phyloP scores from a whole-genome alignment of 1,139 yeast genomes.

The Saccharomycopsis hybrid region DNA sequence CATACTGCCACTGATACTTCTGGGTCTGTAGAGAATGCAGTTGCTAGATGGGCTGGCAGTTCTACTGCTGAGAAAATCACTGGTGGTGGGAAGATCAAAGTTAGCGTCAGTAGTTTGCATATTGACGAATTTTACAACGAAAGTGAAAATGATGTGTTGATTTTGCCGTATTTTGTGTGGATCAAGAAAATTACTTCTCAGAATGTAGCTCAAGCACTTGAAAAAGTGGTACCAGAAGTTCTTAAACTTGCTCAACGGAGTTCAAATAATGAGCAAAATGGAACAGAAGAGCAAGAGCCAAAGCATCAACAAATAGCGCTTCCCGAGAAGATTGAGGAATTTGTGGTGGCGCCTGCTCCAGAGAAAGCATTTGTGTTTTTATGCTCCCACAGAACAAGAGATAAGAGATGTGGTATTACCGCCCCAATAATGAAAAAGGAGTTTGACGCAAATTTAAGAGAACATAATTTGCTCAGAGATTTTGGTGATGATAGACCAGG shows the following conservation, averaged over 20 bases:
- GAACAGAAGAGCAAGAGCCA: conserved; percentile 25
- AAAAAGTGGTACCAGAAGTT: conserved; percentile 40
- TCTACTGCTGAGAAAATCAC: conserved; percentile 16
- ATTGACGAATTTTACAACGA: conserved; percentile 37
- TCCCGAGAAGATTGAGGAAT: conserved; percentile 26
- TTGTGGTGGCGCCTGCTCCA: conserved; percentile 32
- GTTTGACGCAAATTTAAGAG: conserved; percentile 66
- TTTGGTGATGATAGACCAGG: conserved; percentile 61
- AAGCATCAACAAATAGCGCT: conserved; percentile 21
- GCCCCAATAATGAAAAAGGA: conserved; percentile 89
- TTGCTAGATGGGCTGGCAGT: conserved; percentile 41
- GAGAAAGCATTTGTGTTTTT: conserved; percentile 59
- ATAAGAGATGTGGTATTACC: conserved; percentile 87
- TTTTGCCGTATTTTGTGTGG: conserved; percentile 79
- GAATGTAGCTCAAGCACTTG: conserved; percentile 41
- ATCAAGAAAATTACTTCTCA: conserved; percentile 43
- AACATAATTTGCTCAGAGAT: conserved; percentile 67
- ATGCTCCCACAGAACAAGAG: conserved; percentile 88
- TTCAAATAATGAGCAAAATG: too few species aligned
- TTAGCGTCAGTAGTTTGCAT: conserved; percentile 47
- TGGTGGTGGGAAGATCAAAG: conserved; percentile 31
- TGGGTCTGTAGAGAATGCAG: conserved; percentile 45
- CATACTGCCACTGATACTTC: conserved; percentile 60
- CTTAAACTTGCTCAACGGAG: conserved; percentile 16
- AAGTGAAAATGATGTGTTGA: conserved; percentile 48